These are phyloP conservation scores for Penicillium psychrosexuale DNA, from an alignment of 2,329 filamentous ascomycete genomes.

Conservation along the genomic window DNA sequence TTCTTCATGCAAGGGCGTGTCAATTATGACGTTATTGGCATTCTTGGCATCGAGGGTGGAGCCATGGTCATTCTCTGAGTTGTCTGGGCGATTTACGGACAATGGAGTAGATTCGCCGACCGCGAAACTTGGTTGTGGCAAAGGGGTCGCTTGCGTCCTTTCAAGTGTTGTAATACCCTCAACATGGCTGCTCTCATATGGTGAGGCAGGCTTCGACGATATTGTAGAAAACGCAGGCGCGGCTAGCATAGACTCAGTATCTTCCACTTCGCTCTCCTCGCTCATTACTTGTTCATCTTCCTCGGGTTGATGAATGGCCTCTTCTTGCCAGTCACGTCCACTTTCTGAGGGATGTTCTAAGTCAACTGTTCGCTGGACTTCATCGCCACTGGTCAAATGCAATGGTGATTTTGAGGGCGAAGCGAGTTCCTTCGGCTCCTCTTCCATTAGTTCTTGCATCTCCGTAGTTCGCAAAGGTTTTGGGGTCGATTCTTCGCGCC, in stretches of 20 bases:
- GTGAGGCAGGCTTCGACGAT: background rate
- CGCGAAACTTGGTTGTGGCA: slow-evolving; percentile 23
- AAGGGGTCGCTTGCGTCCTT: slow-evolving; percentile 14
- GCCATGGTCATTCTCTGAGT: slow-evolving; percentile 16
- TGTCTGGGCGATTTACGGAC: slow-evolving; percentile 5
- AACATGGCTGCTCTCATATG: background rate
- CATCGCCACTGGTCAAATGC: background rate
- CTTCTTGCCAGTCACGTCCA: slow-evolving; percentile 13
- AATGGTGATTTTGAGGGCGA: background rate
- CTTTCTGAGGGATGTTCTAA: background rate
- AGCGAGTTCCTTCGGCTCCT: background rate
- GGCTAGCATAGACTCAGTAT: slow-evolving; percentile 16
- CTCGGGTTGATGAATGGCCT: background rate
- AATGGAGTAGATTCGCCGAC: slow-evolving; percentile 2
- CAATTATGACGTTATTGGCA: slow-evolving; percentile 20
- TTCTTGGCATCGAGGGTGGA: slow-evolving; percentile 22
- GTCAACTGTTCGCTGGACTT: background rate
- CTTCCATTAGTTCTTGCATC: background rate
- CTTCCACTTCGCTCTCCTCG: slow-evolving; percentile 17
- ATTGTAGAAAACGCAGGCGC: background rate
- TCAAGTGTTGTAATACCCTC: slow-evolving; percentile 17
- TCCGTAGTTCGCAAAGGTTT: background rate
- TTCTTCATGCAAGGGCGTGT: slow-evolving; percentile 8
- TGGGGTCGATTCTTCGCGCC: background rate
- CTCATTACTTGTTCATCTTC: background rate